Conservation (phyloP, 305 asterid genomes). For the Plantago coronopus region DNA sequence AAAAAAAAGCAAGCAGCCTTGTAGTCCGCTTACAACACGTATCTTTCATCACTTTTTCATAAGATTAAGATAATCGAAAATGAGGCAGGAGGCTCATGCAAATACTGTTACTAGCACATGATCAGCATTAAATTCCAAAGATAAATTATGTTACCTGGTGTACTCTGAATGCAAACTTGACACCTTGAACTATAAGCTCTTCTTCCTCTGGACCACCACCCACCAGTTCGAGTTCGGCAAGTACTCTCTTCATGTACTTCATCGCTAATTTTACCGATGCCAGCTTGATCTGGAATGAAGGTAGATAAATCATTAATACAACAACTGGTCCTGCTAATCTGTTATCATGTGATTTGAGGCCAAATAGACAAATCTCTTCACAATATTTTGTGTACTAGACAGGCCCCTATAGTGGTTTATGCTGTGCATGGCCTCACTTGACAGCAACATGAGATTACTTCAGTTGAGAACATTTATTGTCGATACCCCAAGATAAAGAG, state of each 20-base stretch:
- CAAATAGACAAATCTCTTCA: neutral
- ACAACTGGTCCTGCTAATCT: conserved; percentile 10
- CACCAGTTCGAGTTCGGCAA: conserved; percentile 79
- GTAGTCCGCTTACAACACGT: neutral
- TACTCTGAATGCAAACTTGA: conserved; percentile 90
- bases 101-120: neutral
- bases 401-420: neutral
- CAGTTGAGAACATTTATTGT: neutral
- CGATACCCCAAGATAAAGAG: neutral
- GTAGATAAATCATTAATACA: conserved; percentile 15
- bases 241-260: conserved; percentile 96
- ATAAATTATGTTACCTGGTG: conserved; percentile 29
- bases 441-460: neutral
- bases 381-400: neutral
- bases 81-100: neutral
- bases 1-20: neutral
- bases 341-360: neutral
- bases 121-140: too few species aligned
- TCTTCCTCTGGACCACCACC: conserved; percentile 87
- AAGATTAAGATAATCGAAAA: neutral
- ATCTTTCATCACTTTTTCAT: neutral
- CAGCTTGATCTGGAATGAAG: conserved; percentile 69
- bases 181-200: conserved; percentile 87
- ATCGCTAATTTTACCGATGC: conserved; percentile 89
- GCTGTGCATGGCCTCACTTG: neutral